A percentile compares a stretch with the other conserved stretches of the same genome.
Conservation (phyloP, 768 basidiomycete genomes). For the Cystofilobasidium ferigula region DNA sequence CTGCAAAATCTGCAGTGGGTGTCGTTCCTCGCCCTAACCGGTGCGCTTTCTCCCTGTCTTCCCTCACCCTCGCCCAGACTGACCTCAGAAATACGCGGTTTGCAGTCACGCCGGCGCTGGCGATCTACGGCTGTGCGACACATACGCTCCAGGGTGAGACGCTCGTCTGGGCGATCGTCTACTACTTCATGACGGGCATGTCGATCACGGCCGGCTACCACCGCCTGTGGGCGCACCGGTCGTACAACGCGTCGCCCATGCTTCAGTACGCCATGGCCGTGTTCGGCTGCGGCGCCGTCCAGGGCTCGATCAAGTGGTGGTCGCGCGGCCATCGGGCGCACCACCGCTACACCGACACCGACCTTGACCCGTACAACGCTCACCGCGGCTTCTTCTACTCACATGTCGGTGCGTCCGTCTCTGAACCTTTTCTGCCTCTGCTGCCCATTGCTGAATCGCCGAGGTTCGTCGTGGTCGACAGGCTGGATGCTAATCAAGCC, state of each 20-base stretch:
- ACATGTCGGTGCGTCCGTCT: slow-evolving; percentile 27
- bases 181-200: slow-evolving; percentile 77
- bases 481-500: slow-evolving; percentile 82
- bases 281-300: slow-evolving; percentile 82
- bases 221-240: slow-evolving; percentile 89
- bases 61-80: too few species aligned
- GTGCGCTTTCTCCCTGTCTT: background rate
- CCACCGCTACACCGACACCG: slow-evolving; percentile 93
- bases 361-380: slow-evolving; percentile 89
- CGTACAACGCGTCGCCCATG: slow-evolving; percentile 79
- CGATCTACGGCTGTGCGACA: slow-evolving; percentile 58
- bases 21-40: slow-evolving; percentile 56
- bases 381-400: slow-evolving; percentile 42
- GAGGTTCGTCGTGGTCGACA: too few species aligned
- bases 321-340: slow-evolving; percentile 93
- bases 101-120: slow-evolving; percentile 54
- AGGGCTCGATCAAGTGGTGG: slow-evolving; percentile 99
- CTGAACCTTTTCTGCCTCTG: too few species aligned
- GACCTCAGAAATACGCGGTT: background rate
- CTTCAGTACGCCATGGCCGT: slow-evolving; percentile 75
- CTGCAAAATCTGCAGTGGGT: slow-evolving; percentile 57
- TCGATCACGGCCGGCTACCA: slow-evolving; percentile 68
- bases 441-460: too few species aligned
- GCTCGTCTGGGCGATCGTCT: slow-evolving; percentile 51
- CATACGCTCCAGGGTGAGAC: slow-evolving; percentile 60